Conservation (phyloP, 208 protist genomes). For the Vickermania spadyakhi region DNA sequence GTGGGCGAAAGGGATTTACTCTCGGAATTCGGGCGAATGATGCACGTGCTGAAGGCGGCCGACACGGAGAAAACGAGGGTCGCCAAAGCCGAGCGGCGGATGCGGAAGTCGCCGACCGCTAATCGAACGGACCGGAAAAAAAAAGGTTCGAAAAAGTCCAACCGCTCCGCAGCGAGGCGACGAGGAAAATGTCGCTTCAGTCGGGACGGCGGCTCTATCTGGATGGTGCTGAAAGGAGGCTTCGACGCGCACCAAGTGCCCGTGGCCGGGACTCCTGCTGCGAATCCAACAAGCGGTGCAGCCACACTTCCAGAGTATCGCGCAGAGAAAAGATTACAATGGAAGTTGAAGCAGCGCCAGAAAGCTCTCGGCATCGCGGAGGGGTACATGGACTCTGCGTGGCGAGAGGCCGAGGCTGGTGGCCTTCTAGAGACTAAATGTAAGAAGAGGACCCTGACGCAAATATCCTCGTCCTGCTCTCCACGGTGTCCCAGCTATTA, state of each 20-base stretch:
- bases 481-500: background rate
- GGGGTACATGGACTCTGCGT: slow-evolving; percentile 61
- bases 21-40: slow-evolving; percentile 40
- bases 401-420: slow-evolving; percentile 43
- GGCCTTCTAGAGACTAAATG: slow-evolving; percentile 15
- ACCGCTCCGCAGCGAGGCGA: slow-evolving; percentile 2
- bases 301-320: background rate
- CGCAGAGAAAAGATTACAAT: slow-evolving; percentile 14
- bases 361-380: slow-evolving; percentile 43
- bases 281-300: background rate
- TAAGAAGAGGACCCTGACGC: no score
- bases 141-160: slow-evolving; percentile 4
- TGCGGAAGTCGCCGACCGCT: background rate
- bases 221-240: slow-evolving; percentile 76
- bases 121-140: background rate
- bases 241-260: slow-evolving; percentile 32
- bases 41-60: slow-evolving; percentile 56
- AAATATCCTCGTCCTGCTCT: background rate
- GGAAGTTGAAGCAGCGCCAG: slow-evolving; percentile 32
- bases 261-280: background rate
- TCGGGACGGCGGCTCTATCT: slow-evolving; percentile 42
- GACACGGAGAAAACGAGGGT: slow-evolving; percentile 29
- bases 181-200: slow-evolving; percentile 13
- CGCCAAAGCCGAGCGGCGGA: background rate
- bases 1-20: slow-evolving; percentile 55